These are phyloP conservation scores for Rhodotorula paludigena DNA, from an alignment of 768 basidiomycete genomes.

Conservation along the genomic window DNA sequence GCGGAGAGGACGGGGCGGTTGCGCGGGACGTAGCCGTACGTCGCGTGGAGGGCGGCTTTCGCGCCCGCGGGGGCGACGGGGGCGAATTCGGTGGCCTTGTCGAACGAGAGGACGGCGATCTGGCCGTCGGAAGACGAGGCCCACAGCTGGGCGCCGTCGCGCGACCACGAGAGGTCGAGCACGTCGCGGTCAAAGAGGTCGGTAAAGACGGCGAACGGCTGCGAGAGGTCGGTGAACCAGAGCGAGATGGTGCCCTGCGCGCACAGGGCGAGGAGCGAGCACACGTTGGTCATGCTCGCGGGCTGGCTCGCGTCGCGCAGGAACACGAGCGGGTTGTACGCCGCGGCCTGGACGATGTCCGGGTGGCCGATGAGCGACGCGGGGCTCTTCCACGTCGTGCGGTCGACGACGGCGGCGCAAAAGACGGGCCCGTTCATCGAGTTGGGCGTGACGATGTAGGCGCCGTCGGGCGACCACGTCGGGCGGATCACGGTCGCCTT, in stretches of 20 bases:
- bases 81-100: conserved; percentile 48
- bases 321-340: conserved; percentile 5
- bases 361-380: conserved; percentile 95
- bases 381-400: conserved; percentile 76
- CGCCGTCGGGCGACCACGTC: conserved; percentile 94
- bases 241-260: conserved; percentile 89
- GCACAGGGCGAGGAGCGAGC: conserved; percentile 86
- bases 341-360: conserved; percentile 65
- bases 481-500: conserved; percentile 66
- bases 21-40: conserved; percentile 26
- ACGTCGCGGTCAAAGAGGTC: conserved; percentile 93
- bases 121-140: conserved; percentile 95
- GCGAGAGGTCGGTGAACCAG: conserved; percentile 89
- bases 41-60: conserved; percentile 54
- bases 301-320: background rate
- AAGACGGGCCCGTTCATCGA: conserved; percentile 97
- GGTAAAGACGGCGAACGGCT: conserved; percentile 85
- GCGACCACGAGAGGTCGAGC: conserved; percentile 93
- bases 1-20: conserved; percentile 1
- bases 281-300: conserved; percentile 42
- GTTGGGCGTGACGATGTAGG: conserved; percentile 94
- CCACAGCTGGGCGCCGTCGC: conserved; percentile 84
- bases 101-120: conserved; percentile 80
- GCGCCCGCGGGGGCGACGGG: conserved; percentile 49
- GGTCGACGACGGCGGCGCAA: conserved; percentile 89